A percentile compares a stretch with the other conserved stretches of the same genome.
Conservation (phyloP, 371 early-diverging fungal genomes). For the Mortierella sp. region DNA sequence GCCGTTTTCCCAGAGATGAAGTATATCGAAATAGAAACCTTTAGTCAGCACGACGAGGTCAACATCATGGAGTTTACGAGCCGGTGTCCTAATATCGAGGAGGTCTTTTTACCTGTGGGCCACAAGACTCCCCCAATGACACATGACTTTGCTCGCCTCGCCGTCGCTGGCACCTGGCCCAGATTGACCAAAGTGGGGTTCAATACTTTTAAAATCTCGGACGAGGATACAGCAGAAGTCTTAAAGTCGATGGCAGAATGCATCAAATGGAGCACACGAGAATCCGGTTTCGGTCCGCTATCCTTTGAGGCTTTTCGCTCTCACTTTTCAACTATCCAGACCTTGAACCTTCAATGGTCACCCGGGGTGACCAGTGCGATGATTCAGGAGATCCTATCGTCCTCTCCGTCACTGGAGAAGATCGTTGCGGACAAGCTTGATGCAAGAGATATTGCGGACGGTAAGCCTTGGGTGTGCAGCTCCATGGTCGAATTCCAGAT, state of each 20-base stretch:
- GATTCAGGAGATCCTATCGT: constrained; percentile 1
- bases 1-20: no score
- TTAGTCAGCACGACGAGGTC: no score
- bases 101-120: not conserved
- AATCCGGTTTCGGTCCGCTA: not conserved
- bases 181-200: not conserved
- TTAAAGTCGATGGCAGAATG: not conserved
- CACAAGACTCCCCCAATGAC: not conserved
- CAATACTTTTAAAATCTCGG: not conserved
- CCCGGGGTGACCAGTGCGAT: not conserved
- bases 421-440: not conserved
- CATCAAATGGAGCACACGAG: not conserved
- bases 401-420: not conserved
- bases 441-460: not conserved
- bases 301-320: not conserved
- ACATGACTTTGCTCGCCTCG: not conserved
- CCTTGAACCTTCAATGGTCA: not conserved
- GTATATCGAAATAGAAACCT: no score
- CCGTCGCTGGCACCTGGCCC: constrained; percentile 3
- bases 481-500: not conserved
- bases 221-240: not conserved
- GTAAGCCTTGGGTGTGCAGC: constrained; percentile 3
- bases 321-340: not conserved
- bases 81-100: constrained; percentile 3
- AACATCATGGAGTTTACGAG: not conserved